Percentiles rank a stretch among this genome's conserved stretches.
phyloP scores from a whole-genome alignment of 495 filamentous ascomycete species.

The Hyaloscypha variabilis region DNA sequence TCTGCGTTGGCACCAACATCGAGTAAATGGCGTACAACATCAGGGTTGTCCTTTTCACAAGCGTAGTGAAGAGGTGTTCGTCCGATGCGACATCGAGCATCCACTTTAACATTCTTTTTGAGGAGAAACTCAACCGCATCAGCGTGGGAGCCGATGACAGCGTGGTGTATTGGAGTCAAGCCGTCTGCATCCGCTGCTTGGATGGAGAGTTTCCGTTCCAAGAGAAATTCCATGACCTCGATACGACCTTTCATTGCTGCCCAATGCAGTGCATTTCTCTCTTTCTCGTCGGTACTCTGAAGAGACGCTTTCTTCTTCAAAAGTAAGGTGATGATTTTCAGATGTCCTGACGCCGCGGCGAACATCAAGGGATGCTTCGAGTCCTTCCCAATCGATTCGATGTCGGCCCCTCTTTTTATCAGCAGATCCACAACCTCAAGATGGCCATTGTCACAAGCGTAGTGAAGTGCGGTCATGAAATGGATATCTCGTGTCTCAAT shows the following conservation, averaged over 20 bases:
- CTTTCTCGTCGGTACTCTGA: slow-evolving; percentile 38
- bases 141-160: neutral
- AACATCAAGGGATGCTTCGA: slow-evolving; percentile 45
- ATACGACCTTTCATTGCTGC: slow-evolving; percentile 47
- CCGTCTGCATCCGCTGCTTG: slow-evolving; percentile 34
- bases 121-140: neutral
- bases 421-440: slow-evolving; percentile 12
- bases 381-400: slow-evolving; percentile 21
- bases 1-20: slow-evolving; percentile 44
- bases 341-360: slow-evolving; percentile 42
- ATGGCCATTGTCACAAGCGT: slow-evolving; percentile 11
- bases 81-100: slow-evolving; percentile 33
- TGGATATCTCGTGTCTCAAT: slow-evolving; percentile 5
- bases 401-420: slow-evolving; percentile 27
- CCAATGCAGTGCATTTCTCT: slow-evolving; percentile 34
- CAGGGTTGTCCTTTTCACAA: slow-evolving; percentile 38
- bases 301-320: slow-evolving; percentile 40
- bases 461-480: slow-evolving; percentile 19
- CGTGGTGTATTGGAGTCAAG: slow-evolving; percentile 19
- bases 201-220: slow-evolving; percentile 28
- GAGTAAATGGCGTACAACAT: slow-evolving; percentile 44
- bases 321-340: slow-evolving; percentile 37
- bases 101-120: neutral
- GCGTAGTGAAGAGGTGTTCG: slow-evolving; percentile 50
- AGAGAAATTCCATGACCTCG: slow-evolving; percentile 41